Percentiles rank a stretch among this genome's conserved stretches.
Evolutionary conservation across 805 yeast genomes (phyloP).

Genomic region (Metschnikowia borealis): DNA sequence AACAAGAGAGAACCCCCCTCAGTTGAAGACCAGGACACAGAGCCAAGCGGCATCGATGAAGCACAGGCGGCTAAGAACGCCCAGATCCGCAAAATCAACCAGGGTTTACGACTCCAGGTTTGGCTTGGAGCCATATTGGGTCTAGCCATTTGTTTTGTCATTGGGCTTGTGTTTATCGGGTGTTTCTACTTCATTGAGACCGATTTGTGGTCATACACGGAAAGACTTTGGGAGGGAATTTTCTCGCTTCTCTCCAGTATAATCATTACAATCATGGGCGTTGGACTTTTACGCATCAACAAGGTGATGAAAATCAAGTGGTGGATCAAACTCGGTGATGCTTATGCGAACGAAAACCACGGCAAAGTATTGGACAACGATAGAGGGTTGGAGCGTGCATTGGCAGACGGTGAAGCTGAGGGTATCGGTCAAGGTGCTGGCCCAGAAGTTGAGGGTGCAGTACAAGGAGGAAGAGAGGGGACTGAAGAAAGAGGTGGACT

Average conservation of each 20-base stretch:
- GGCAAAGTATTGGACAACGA: not conserved
- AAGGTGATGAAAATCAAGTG: slow-evolving; percentile 76
- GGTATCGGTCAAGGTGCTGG: too few relatives aligned
- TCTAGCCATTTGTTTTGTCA: slow-evolving; percentile 58
- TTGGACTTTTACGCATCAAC: slow-evolving; percentile 75
- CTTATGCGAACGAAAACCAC: slow-evolving; percentile 24
- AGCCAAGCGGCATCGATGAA: slow-evolving; percentile 7
- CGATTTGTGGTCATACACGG: slow-evolving; percentile 84
- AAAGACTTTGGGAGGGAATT: slow-evolving; percentile 84
- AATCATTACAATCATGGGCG: slow-evolving; percentile 82
- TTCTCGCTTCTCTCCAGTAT: slow-evolving; percentile 74
- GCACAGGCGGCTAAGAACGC: slow-evolving; percentile 3
- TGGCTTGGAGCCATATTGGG: slow-evolving; percentile 82
- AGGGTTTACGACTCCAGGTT: slow-evolving; percentile 50
- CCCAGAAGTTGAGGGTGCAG: not conserved
- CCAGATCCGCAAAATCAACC: slow-evolving; percentile 12
- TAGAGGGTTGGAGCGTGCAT: too few relatives aligned
- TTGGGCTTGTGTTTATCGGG: slow-evolving; percentile 69
- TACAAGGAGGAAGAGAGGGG: not conserved
- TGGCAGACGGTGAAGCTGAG: too few relatives aligned
- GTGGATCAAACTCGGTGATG: slow-evolving; percentile 46
- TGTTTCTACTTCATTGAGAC: slow-evolving; percentile 74
- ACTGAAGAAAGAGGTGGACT: too few relatives aligned
- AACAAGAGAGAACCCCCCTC: slow-evolving; percentile 40
- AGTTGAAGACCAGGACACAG: slow-evolving; percentile 2